Evolutionary conservation across 2,329 filamentous ascomycete species (phyloP), one percentile per base, ranked within the genome.

Genomic region (Aureobasidium mangrovei): DNA sequence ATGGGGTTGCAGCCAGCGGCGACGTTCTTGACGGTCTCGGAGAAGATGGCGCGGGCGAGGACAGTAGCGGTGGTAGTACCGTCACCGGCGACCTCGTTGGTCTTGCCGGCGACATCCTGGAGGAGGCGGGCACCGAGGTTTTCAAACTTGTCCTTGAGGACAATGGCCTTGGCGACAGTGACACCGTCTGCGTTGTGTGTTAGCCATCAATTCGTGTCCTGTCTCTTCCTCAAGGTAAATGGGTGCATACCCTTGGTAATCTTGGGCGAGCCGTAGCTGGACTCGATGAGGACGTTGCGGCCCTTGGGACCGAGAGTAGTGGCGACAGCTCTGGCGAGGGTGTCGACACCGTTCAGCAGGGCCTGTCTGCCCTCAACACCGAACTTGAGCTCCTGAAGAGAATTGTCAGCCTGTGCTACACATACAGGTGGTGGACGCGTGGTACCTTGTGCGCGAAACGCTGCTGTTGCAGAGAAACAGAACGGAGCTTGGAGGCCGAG

Each of bases 11-110:
- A 98, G 69, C 93, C 93, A 60, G 93, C 93, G 62, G 93, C 93
- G 61, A 98, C 93, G 73, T 98, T 98, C 86, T 98, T 98, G 72
- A 97, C 93, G 54, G 91, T 97, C 82, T 98, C 93, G 74, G 93
- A 95, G 83, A 98, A 98, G 77, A 98, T 98, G 72, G 91, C 88
- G 65, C 90, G 88, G 65, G 90, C 93, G 63, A 98, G 88, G 63
- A 97, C 93, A 60, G 93, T 98, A 61, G 93, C 93, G 62, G 91
- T 95, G 62, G 93, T 98, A 66, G 93, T 98, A 75, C 93, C 93
- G 73, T 98, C 93, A 85, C 93, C 93, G 63, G 93, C 93, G 64
- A 90, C 85, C 78, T 98, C 93, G 80, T 98, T 98, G 70, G 93
- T 98, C 85, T 98, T 98, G 69, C 88, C 93, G 67, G 93, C 93